Evolutionary conservation across 2,329 filamentous ascomycete genomes (phyloP).

Genomic region (Colletotrichum australisinense): DNA sequence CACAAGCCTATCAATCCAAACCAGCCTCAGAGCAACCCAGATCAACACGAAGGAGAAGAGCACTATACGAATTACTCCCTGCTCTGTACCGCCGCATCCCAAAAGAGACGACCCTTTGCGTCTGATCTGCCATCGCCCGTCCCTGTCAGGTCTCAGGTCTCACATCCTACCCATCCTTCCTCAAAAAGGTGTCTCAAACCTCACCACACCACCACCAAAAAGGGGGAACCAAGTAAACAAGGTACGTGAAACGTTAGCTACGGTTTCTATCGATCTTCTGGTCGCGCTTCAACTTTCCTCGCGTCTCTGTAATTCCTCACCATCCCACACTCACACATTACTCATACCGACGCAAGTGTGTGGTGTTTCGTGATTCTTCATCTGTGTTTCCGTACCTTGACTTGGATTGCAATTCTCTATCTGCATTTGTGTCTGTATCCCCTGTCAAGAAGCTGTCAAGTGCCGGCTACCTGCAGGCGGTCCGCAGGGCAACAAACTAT

Average conservation of each 20-base stretch:
- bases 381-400: neutral
- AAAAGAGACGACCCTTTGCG: constrained; percentile 10
- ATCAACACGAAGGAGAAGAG: neutral
- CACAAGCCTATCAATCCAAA: neutral
- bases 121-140: constrained; percentile 21
- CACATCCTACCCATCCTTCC: neutral
- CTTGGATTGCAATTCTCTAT: neutral
- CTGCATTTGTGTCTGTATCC: neutral
- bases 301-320: neutral
- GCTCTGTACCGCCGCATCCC: neutral
- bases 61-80: neutral
- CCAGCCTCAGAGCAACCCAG: neutral
- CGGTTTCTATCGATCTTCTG: neutral
- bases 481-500: constrained; percentile 13
- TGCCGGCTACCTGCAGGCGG: constrained; percentile 30
- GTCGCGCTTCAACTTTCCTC: neutral
- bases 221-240: neutral
- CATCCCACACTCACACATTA: too few species aligned
- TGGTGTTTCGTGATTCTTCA: neutral
- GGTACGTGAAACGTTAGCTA: neutral
- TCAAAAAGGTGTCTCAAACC: constrained; percentile 9
- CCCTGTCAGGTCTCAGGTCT: constrained; percentile 20
- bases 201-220: neutral
- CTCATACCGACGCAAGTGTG: neutral
- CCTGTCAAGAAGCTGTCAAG: constrained; percentile 32